Evolutionary conservation across 2,329 filamentous ascomycete species (phyloP).

Genomic region (Botryotinia globosa): DNA sequence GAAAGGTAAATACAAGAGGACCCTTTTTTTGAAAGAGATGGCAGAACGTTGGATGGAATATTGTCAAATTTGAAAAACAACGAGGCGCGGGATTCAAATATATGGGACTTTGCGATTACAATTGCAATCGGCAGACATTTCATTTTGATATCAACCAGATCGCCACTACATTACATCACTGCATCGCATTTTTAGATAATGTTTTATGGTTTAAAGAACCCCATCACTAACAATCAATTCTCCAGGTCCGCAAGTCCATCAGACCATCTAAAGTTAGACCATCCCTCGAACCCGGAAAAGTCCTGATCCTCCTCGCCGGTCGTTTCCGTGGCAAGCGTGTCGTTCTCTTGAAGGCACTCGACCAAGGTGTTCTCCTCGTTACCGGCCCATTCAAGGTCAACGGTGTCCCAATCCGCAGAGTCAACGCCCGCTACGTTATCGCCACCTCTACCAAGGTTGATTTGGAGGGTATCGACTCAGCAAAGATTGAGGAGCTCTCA

Average conservation of each 20-base stretch:
- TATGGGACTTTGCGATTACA: slow-evolving; percentile 26
- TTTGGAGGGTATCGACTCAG: slow-evolving; percentile 79
- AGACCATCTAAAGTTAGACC: slow-evolving; percentile 83
- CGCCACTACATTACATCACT: neutral
- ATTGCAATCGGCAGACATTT: slow-evolving; percentile 21
- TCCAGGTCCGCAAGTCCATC: slow-evolving; percentile 89
- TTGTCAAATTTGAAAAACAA: slow-evolving; percentile 20
- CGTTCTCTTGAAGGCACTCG: slow-evolving; percentile 95
- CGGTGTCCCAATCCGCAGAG: slow-evolving; percentile 93
- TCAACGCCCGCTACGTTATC: slow-evolving; percentile 92
- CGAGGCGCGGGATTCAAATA: slow-evolving; percentile 14
- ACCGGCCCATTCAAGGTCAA: slow-evolving; percentile 99
- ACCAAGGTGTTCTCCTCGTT: slow-evolving; percentile 96
- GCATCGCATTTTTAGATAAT: neutral
- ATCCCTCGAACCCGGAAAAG: slow-evolving; percentile 87
- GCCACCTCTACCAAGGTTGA: slow-evolving; percentile 84
- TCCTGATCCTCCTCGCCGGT: slow-evolving; percentile 98
- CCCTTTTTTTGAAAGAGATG: slow-evolving; percentile 42
- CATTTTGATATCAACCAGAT: neutral
- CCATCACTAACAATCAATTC: slow-evolving; percentile 33
- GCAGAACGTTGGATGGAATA: slow-evolving; percentile 22
- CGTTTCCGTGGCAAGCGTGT: slow-evolving; percentile 99
- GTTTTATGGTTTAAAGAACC: neutral
- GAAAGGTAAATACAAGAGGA: slow-evolving; percentile 68
- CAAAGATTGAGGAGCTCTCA: slow-evolving; percentile 80